Evolutionary conservation across 1,139 yeast genomes (phyloP), one percentile per base, ranked within the genome.

Genomic region (Pichia sp.): DNA sequence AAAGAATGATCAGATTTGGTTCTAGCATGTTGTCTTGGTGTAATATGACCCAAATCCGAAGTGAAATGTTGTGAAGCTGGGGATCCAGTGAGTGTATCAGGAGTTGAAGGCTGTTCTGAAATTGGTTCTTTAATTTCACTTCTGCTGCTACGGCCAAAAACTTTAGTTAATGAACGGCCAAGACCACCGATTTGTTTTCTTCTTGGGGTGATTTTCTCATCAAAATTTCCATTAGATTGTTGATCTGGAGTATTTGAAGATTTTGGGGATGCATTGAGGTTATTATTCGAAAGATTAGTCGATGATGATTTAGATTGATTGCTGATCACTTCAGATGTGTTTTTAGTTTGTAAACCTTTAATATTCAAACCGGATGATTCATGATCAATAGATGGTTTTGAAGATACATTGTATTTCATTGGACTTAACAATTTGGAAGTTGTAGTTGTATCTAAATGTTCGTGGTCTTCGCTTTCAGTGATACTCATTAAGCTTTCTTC

Each of bases 1-100:
- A 68, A 61, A 2, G 76, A 69, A 47, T 78, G 68, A 31, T 65
- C 64, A 2, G 66, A 62, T 14, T 46, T 45, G 11, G 63, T 58
- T 31, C 62, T 71, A 15, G 30, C 14, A 53, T 54, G 51, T 41
- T 51, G 27, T 48, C 51, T 40, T 37, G 51, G 32, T 9, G 50
- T 47, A 12, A 10, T 37, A 10, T 19, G 30, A 9, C 34, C 19
- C 11, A 28, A 19, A 4, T n/a, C 31, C 11, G 34, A 18, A n/a
- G 44, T 24, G 10, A 24, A 12, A 28, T 28, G 5, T 2, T 28
- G 11, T 28, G 14, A 28, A 10, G 31, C 11, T 4, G 31, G 31
- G 5, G 31, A 28, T 28, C 57, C 49, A 31, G 45, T 55, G 5
- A 55, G 47, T 32, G 51, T 57, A 14, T 48, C 52, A 3, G 50